Evolutionary conservation across 148 eudicot genomes (phyloP), one percentile per base, ranked within the genome.

Genomic region (Chenopodium album): DNA sequence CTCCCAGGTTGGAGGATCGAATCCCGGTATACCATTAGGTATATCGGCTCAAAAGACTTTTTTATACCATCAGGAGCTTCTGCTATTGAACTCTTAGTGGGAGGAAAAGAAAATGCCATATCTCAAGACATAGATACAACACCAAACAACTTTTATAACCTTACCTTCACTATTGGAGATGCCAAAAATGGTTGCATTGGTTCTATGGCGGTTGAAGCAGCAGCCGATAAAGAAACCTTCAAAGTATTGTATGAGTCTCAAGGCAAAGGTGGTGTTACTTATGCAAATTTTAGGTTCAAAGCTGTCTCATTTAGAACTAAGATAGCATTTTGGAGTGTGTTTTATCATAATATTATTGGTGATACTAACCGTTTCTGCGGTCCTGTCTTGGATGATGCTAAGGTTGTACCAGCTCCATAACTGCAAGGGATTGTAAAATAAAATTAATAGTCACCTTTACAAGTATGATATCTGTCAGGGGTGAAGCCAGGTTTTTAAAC

Each of bases 71-170:
- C 60, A 13, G 60, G 60, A 56, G 14, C 60, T 13, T 56, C 4
- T 13, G 60, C 60, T 13, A 4, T 56, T 0, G 60, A 56, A 56
- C 16, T 56, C 77, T 71, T 93, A 2, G 88, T 93, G 0, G 97
- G 90, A 1, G 97, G 97, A 6, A 85, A 92, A 79, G 94, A 94
- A 66, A 90, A 89, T 17, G 95, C 92, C 28, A 87, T 94, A 5
- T 84, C 97, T 2, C 95, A 94, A 80, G 76, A 81, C 34, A 47
- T 82, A 56, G 78, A 87, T 9, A 89, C 92, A 9, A 26, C 8
- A 11, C 87, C 87, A 2, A 79, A 81, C 60, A 84, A 37, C 34
- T 47, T 19, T 7, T 88, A 89, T 75, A 79, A 62, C 41, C 86
- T 89, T 8, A 76, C 79, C 0, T 89, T 89, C 60, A 62, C 73